Conservation (phyloP, 169 alveolate genomes). For the Eimeria brunetti region DNA sequence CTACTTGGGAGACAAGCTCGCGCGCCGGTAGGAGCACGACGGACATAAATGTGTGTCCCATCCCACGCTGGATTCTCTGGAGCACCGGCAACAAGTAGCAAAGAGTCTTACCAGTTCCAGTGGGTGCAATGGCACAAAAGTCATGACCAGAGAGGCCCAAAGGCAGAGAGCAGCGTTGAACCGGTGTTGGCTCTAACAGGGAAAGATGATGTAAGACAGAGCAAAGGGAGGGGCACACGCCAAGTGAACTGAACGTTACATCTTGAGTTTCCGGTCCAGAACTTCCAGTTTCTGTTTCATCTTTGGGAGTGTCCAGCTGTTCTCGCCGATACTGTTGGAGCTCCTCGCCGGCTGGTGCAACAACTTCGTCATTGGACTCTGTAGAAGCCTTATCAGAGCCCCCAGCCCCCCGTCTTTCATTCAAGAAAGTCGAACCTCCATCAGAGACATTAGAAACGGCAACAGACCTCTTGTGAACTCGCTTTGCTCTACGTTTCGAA, state of each 20-base stretch:
- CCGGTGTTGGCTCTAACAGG: slow-evolving; percentile 82
- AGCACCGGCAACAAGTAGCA: slow-evolving; percentile 97
- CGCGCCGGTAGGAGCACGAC: slow-evolving; percentile 98
- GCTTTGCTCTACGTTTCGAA: background rate
- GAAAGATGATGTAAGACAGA: slow-evolving; percentile 69
- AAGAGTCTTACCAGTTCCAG: slow-evolving; percentile 96
- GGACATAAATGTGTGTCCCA: slow-evolving; percentile 88
- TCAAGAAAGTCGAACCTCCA: background rate
- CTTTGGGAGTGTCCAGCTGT: background rate
- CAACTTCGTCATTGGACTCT: background rate
- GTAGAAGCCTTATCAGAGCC: background rate
- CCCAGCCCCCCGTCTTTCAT: background rate
- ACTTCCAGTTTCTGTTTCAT: background rate
- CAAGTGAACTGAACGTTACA: slow-evolving; percentile 66
- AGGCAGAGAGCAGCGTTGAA: slow-evolving; percentile 96
- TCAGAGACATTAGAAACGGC: background rate
- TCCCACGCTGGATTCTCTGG: slow-evolving; percentile 89
- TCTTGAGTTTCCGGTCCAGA: background rate
- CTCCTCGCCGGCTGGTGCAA: background rate
- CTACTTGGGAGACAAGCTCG: slow-evolving; percentile 97
- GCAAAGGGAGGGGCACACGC: slow-evolving; percentile 70
- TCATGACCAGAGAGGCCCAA: slow-evolving; percentile 95
- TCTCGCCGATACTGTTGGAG: background rate
- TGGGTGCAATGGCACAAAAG: slow-evolving; percentile 99
- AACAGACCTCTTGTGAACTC: background rate